phyloP scores from a whole-genome alignment of 768 basidiomycete genomes.

The Suillus bovinus region DNA sequence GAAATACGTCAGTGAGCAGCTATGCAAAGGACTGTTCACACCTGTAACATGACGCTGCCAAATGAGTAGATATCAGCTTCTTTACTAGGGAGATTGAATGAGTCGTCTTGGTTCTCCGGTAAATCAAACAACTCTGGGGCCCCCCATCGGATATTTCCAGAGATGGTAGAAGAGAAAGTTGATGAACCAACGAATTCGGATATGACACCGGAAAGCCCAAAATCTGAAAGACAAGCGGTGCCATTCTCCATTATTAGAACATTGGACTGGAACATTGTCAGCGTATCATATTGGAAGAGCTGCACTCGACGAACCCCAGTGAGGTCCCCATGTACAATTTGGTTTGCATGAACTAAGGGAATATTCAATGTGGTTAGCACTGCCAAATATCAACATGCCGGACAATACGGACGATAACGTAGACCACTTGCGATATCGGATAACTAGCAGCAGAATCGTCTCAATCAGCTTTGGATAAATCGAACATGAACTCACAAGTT shows the following conservation, averaged over 20 bases:
- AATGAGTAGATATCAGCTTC: slow-evolving; percentile 12
- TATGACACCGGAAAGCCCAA: slow-evolving; percentile 38
- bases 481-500: slow-evolving; percentile 17
- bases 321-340: slow-evolving; percentile 11
- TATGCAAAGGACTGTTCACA: background rate
- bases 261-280: slow-evolving; percentile 36
- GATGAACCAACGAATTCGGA: slow-evolving; percentile 33
- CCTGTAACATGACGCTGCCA: slow-evolving; percentile 28
- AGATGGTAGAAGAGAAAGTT: slow-evolving; percentile 30
- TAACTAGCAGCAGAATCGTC: background rate
- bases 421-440: slow-evolving; percentile 5
- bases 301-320: slow-evolving; percentile 6
- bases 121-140: slow-evolving; percentile 36
- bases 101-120: slow-evolving; percentile 20
- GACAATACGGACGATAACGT: background rate
- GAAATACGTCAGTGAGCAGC: background rate
- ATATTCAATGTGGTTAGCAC: background rate
- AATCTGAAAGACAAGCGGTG: slow-evolving; percentile 44
- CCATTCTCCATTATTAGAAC: slow-evolving; percentile 42
- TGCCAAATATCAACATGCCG: background rate
- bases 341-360: slow-evolving; percentile 2
- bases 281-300: background rate
- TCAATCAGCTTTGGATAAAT: background rate
- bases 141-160: slow-evolving; percentile 45
- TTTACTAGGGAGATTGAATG: slow-evolving; percentile 4